Conservation (phyloP, 192 early-diverging fungal genomes). For the Gigaspora rosea region DNA sequence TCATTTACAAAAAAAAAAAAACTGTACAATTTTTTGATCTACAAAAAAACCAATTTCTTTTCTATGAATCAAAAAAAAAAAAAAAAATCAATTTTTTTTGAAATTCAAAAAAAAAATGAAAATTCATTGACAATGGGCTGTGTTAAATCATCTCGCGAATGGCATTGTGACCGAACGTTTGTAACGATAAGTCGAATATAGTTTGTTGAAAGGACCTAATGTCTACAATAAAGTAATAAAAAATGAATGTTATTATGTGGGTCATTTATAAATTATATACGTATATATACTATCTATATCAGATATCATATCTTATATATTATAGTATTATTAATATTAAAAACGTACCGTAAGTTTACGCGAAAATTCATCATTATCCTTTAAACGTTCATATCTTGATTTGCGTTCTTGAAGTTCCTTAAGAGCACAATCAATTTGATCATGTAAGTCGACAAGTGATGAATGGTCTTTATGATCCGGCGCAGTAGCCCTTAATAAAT, state of each 20-base stretch:
- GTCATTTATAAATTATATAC: neutral
- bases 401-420: conserved; percentile 23
- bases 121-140: too few species aligned
- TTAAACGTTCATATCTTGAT: conserved; percentile 1
- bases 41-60: too few species aligned
- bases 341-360: neutral
- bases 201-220: neutral
- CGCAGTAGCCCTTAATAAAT: neutral
- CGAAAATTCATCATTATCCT: neutral
- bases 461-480: neutral
- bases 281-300: neutral
- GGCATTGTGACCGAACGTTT: neutral
- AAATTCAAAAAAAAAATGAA: too few species aligned
- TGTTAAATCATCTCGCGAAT: neutral
- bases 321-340: neutral
- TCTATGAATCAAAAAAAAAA: too few species aligned
- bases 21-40: too few species aligned
- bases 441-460: neutral
- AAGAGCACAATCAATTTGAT: conserved; percentile 20
- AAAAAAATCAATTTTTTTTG: too few species aligned
- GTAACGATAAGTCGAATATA: neutral
- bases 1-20: too few species aligned
- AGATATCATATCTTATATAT: too few species aligned
- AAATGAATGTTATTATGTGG: neutral
- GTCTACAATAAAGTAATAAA: neutral